Conservation (phyloP, 2,329 filamentous ascomycete species). For the Grosmannia clavigera region DNA sequence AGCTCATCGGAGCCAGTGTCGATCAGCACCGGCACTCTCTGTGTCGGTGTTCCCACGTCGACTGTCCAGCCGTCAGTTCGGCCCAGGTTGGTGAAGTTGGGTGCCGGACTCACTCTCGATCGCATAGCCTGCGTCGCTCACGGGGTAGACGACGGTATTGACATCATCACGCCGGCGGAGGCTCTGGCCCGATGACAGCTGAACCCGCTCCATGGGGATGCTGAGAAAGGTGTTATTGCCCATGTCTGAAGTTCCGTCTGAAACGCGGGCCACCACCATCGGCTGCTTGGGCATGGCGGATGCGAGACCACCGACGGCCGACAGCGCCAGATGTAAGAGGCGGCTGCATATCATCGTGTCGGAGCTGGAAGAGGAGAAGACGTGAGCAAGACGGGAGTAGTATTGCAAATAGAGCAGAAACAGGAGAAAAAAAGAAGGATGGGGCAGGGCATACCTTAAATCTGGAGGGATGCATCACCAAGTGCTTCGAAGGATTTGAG, state of each 20-base stretch:
- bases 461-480: too few relatives aligned
- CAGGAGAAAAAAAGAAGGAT: background rate
- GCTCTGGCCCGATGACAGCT: background rate
- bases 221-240: conserved; percentile 2
- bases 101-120: conserved; percentile 4
- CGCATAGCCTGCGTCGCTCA: conserved; percentile 11
- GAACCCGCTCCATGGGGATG: background rate
- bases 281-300: background rate
- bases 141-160: conserved; percentile 7
- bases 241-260: background rate
- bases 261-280: background rate
- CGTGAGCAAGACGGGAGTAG: too few relatives aligned
- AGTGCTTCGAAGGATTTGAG: background rate
- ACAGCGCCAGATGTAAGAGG: conserved; percentile 6
- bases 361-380: background rate
- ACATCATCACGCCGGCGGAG: conserved; percentile 1
- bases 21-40: conserved; percentile 34
- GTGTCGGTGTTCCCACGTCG: conserved; percentile 35
- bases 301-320: background rate
- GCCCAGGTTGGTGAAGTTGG: background rate
- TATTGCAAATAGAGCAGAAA: background rate
- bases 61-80: conserved; percentile 15
- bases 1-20: conserved; percentile 44
- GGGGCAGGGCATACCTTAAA: background rate
- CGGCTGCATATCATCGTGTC: background rate